Percentiles rank a stretch among this genome's conserved stretches.
Conservation (phyloP, 2,329 filamentous ascomycete species). For the Colletotrichum sp. region DNA sequence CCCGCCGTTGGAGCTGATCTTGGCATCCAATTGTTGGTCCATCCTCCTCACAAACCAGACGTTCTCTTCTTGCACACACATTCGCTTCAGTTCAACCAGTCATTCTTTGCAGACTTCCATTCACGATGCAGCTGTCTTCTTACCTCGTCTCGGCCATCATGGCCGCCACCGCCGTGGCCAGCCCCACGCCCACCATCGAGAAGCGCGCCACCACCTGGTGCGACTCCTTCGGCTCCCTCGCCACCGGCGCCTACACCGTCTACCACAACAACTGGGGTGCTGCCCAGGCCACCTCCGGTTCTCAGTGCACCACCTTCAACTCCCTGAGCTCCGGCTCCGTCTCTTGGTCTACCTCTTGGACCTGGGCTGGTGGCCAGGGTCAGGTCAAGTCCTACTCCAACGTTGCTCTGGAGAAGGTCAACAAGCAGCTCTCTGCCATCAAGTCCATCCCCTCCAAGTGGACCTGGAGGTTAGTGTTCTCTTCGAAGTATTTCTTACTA, state of each 20-base stretch:
- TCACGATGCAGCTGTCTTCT: conserved; percentile 11
- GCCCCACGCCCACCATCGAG: conserved; percentile 34
- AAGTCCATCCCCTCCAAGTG: conserved; percentile 39
- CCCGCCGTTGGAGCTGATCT: not conserved
- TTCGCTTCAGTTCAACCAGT: not conserved
- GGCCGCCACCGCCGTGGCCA: conserved; percentile 30
- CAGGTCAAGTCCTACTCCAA: conserved; percentile 53
- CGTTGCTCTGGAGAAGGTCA: conserved; percentile 40
- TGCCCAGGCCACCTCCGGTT: conserved; percentile 33
- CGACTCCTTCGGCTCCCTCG: conserved; percentile 40
- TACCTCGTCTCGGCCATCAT: conserved; percentile 31
- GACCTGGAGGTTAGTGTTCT: conserved; percentile 30
- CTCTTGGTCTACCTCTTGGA: conserved; percentile 46
- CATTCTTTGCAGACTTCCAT: not conserved
- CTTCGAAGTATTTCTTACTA: rapidly evolving
- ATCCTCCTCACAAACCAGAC: not conserved
- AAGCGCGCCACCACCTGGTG: conserved; percentile 41
- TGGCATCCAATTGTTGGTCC: not conserved
- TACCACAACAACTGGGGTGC: conserved; percentile 60
- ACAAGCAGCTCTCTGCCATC: conserved; percentile 39
- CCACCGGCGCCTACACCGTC: conserved; percentile 48
- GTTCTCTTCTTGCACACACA: not conserved
- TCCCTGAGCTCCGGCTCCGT: conserved; percentile 37
- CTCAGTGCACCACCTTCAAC: conserved; percentile 46
- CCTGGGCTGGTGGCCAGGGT: conserved; percentile 40